Evolutionary conservation across 352 stramenopile genomes (phyloP).

Genomic region (Aphanomyces invadans): DNA sequence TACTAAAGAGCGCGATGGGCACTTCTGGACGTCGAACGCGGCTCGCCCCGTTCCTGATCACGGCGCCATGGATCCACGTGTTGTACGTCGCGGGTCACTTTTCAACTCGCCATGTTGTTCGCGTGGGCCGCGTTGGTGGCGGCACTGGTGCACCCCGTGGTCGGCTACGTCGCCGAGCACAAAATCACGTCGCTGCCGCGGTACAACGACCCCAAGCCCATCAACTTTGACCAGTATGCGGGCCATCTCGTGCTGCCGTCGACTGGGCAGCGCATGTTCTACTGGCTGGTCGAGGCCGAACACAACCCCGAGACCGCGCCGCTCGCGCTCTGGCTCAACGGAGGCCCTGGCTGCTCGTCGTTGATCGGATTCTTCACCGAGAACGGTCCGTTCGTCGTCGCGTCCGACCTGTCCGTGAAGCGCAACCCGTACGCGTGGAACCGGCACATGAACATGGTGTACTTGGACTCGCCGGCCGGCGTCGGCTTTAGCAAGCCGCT

Average conservation of each 20-base stretch:
- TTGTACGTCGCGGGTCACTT: too few relatives aligned
- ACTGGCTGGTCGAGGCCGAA: slow-evolving; percentile 58
- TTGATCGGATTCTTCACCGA: slow-evolving; percentile 77
- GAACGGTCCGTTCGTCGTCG: slow-evolving; percentile 60
- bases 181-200: slow-evolving; percentile 45
- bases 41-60: too few relatives aligned
- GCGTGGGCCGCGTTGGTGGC: neutral
- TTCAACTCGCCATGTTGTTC: neutral
- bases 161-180: slow-evolving; percentile 32
- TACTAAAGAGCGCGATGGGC: too few relatives aligned
- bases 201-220: slow-evolving; percentile 31
- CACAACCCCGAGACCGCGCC: slow-evolving; percentile 49
- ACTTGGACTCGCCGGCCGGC: slow-evolving; percentile 83
- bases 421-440: slow-evolving; percentile 84
- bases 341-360: slow-evolving; percentile 81
- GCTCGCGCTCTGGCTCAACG: slow-evolving; percentile 89
- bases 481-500: slow-evolving; percentile 70
- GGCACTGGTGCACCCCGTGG: neutral
- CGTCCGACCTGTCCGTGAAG: slow-evolving; percentile 38
- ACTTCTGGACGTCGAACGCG: too few relatives aligned
- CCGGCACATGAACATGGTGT: slow-evolving; percentile 78
- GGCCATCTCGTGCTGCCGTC: slow-evolving; percentile 40
- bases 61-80: too few relatives aligned
- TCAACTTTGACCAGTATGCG: slow-evolving; percentile 55
- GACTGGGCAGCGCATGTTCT: slow-evolving; percentile 52